These are phyloP conservation scores for Mycena galericulata DNA, from an alignment of 768 basidiomycete genomes.

Conservation along the genomic window DNA sequence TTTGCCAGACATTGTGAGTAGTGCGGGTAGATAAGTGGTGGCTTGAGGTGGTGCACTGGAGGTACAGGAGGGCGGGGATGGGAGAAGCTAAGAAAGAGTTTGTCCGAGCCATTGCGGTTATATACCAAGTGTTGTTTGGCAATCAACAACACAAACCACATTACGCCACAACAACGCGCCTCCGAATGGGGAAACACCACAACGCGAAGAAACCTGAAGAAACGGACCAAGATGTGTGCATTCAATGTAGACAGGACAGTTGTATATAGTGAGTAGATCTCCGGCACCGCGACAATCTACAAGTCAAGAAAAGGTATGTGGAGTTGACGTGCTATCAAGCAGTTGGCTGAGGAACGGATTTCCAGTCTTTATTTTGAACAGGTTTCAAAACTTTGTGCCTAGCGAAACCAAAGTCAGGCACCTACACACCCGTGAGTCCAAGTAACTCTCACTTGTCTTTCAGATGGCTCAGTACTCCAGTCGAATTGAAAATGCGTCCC, in stretches of 20 bases:
- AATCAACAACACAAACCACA: too few species aligned
- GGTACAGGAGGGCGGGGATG: slow-evolving; percentile 27
- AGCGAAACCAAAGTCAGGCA: background rate
- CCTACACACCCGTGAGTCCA: background rate
- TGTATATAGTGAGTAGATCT: background rate
- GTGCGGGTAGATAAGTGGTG: slow-evolving; percentile 30
- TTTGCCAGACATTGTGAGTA: slow-evolving; percentile 53
- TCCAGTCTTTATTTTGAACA: background rate
- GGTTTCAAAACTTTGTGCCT: slow-evolving; percentile 18
- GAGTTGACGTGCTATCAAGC: background rate
- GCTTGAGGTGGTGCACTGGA: slow-evolving; percentile 26
- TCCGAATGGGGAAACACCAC: too few species aligned
- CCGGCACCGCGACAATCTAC: background rate
- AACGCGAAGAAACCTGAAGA: too few species aligned
- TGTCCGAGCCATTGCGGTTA: too few species aligned
- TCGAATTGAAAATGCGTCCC: slow-evolving; percentile 5
- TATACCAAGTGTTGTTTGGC: too few species aligned
- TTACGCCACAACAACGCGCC: too few species aligned
- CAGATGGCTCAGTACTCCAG: slow-evolving; percentile 15
- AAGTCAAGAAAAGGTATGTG: background rate
- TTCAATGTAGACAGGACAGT: too few species aligned
- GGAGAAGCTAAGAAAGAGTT: background rate
- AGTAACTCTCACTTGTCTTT: slow-evolving; percentile 17
- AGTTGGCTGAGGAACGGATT: background rate
- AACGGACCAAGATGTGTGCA: too few species aligned